Conservation (phyloP, 805 yeast species). For the Jamesozyma spencerorum region DNA sequence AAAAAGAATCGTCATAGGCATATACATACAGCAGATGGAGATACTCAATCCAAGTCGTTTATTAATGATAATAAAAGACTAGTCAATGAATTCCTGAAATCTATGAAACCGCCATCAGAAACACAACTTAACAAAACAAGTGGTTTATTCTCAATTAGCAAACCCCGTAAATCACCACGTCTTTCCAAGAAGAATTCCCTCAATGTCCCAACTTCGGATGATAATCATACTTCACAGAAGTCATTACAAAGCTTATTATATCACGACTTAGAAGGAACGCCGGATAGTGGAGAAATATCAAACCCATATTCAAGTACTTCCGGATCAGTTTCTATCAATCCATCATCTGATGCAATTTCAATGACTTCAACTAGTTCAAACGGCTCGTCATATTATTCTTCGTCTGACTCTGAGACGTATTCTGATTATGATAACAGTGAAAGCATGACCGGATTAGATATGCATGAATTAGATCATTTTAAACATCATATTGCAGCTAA, state of each 20-base stretch:
- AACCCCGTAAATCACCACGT: not conserved
- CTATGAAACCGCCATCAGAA: slow-evolving; percentile 16
- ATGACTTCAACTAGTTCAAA: not conserved
- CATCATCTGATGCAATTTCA: slow-evolving; percentile 3
- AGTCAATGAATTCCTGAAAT: slow-evolving; percentile 22
- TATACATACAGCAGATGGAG: not conserved
- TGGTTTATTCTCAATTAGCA: not conserved
- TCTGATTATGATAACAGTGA: not conserved
- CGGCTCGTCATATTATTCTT: slow-evolving; percentile 6
- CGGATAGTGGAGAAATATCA: not conserved
- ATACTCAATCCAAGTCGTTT: slow-evolving; percentile 3
- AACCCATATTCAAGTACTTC: too few species aligned
- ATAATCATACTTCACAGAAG: slow-evolving; percentile 6
- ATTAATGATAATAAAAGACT: slow-evolving; percentile 19
- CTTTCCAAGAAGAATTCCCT: not conserved
- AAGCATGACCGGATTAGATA: not conserved
- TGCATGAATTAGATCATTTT: slow-evolving; percentile 16
- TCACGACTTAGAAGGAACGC: slow-evolving; percentile 14
- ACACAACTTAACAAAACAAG: slow-evolving; percentile 4
- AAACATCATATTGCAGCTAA: slow-evolving; percentile 18
- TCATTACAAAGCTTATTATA: slow-evolving; percentile 18
- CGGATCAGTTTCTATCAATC: not conserved
- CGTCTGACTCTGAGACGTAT: slow-evolving; percentile 6
- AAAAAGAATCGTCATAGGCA: slow-evolving; percentile 5
- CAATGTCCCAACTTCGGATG: not conserved